A percentile compares a stretch with the other conserved stretches of the same genome.
Conservation (phyloP, 2,329 filamentous ascomycete genomes). For the Fusarium brachygibbosum region DNA sequence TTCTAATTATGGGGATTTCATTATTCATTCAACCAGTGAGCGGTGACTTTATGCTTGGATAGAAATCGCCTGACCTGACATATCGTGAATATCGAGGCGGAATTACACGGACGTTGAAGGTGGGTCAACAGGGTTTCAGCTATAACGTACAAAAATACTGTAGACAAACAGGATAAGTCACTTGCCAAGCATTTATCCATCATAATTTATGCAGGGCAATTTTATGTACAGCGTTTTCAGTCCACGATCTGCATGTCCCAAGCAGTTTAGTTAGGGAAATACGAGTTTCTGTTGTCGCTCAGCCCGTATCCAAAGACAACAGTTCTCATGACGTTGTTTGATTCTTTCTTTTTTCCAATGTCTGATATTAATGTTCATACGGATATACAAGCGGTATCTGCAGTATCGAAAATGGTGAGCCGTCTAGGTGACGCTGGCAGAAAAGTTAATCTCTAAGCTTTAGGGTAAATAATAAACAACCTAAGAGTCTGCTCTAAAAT, state of each 20-base stretch:
- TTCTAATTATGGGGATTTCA: neutral
- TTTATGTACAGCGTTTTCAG: neutral
- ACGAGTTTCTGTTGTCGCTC: constrained; percentile 15
- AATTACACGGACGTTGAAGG: constrained; percentile 5
- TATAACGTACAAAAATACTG: constrained; percentile 2
- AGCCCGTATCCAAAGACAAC: neutral
- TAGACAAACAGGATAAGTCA: neutral
- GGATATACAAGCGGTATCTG: neutral
- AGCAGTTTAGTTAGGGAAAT: neutral
- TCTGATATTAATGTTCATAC: neutral
- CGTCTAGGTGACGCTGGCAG: neutral
- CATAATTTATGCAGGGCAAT: neutral
- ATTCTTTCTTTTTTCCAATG: neutral
- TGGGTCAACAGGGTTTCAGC: constrained; percentile 13
- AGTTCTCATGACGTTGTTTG: neutral
- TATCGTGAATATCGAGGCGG: neutral
- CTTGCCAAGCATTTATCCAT: neutral
- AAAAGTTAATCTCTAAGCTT: no score
- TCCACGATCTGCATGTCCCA: constrained; percentile 12
- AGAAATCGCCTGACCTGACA: neutral
- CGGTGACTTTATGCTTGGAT: neutral
- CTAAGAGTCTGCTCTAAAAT: no score
- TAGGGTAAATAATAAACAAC: no score
- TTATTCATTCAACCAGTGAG: neutral
- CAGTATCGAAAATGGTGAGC: neutral